phyloP scores from a whole-genome alignment of 345 rosid species.

The Moricandia moricandioides region DNA sequence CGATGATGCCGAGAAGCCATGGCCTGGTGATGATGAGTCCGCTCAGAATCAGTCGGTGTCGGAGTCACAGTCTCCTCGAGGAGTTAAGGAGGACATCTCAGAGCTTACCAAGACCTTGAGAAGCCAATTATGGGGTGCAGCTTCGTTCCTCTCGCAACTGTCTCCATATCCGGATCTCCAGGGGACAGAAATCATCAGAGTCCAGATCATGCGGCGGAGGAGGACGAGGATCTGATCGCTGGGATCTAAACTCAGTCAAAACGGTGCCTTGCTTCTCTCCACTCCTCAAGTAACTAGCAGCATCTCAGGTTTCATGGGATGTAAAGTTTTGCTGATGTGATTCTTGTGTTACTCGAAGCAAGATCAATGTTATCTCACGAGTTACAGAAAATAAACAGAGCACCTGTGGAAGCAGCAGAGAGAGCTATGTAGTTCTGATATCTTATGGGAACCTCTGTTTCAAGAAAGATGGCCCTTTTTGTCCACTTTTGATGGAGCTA shows the following conservation, averaged over 20 bases:
- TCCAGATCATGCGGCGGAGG: slow-evolving; percentile 31
- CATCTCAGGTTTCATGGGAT: too few relatives aligned
- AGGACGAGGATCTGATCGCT: slow-evolving; percentile 34
- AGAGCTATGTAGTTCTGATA: too few relatives aligned
- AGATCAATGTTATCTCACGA: too few relatives aligned
- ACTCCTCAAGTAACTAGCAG: too few relatives aligned
- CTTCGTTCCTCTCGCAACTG: slow-evolving; percentile 64
- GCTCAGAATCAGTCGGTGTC: background rate
- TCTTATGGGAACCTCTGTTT: too few relatives aligned
- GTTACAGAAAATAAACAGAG: too few relatives aligned
- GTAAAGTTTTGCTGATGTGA: too few relatives aligned
- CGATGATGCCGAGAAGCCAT: slow-evolving; percentile 36
- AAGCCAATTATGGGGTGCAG: slow-evolving; percentile 91
- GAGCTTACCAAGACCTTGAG: slow-evolving; percentile 69
- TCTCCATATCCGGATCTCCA: background rate
- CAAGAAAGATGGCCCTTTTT: too few relatives aligned
- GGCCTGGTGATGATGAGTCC: too few relatives aligned
- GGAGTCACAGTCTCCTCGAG: slow-evolving; percentile 51
- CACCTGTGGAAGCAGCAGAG: too few relatives aligned
- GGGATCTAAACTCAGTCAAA: slow-evolving; percentile 63
- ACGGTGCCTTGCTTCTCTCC: slow-evolving; percentile 49
- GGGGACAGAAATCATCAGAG: background rate
- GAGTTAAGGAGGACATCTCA: slow-evolving; percentile 81
- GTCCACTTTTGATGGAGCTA: too few relatives aligned
- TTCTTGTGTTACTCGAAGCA: too few relatives aligned